These are phyloP conservation scores for Fraxinus anomala DNA, from an alignment of 257 asterid genomes.

Conservation along the genomic window DNA sequence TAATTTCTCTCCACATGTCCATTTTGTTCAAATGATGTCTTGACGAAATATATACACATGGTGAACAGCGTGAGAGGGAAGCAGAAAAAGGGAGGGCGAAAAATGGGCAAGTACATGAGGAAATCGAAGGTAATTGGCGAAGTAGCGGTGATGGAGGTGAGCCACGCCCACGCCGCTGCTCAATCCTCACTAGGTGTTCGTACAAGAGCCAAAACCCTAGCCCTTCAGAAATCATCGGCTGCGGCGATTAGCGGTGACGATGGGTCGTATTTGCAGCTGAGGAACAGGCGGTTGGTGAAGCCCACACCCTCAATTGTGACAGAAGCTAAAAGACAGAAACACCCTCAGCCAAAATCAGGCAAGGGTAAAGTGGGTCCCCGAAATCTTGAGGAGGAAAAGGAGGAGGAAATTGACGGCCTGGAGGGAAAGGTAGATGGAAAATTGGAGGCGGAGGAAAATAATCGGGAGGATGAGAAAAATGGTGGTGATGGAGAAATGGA, in stretches of 20 bases:
- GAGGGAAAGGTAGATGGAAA: not conserved
- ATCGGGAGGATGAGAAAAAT: not conserved
- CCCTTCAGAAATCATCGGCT: constrained; percentile 34
- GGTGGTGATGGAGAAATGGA: constrained; percentile 11
- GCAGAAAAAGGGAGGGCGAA: not conserved
- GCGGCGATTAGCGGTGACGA: constrained; percentile 22
- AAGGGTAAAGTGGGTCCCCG: not conserved
- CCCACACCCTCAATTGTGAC: constrained; percentile 22
- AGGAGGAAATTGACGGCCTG: not conserved
- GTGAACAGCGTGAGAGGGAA: constrained; percentile 1
- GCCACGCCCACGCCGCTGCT: constrained; percentile 2
- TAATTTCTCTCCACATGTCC: not conserved
- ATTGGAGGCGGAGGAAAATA: constrained; percentile 3
- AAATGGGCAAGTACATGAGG: constrained; percentile 41
- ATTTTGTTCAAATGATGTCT: constrained; percentile 1
- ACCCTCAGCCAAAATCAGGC: constrained; percentile 2
- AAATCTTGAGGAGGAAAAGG: not conserved
- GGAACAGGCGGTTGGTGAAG: constrained; percentile 33
- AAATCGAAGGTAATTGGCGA: constrained; percentile 31
- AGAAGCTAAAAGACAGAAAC: constrained; percentile 26
- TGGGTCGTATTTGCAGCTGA: constrained; percentile 37
- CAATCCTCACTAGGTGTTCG: constrained; percentile 36
- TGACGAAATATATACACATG: constrained; percentile 3
- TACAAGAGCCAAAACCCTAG: constrained; percentile 42
- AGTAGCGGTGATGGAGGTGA: constrained; percentile 27